Evolutionary conservation across 345 rosid genomes (phyloP), one percentile per base, ranked within the genome.

Genomic region (Boechera stricta): DNA sequence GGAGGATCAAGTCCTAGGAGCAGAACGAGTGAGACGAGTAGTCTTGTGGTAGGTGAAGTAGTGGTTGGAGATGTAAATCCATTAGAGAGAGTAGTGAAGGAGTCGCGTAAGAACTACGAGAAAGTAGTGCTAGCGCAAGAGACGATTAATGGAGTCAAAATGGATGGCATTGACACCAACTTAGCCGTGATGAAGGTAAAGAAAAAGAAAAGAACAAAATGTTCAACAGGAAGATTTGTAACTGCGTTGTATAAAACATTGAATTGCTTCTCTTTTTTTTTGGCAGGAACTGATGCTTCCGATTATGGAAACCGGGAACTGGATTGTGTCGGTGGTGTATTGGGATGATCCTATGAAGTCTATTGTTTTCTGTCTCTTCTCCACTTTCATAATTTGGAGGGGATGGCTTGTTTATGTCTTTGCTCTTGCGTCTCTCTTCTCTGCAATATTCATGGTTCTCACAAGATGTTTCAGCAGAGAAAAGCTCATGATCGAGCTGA

Each of bases 161-260:
- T 95, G 71, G 94, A 88, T 39, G 99, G 99, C 69, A 84, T 95
- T 73, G 98, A 93, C 74, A 89, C 97, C 81, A 95, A 95, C 83
- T 41, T 93, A 85, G 99, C 99, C 24, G 92, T 95, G 60, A 95
- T 93, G 99, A 93, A 95, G 99, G 99, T 95, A 87, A 32, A 45
- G 28, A 3, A 28, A 31, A 31, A 10, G 9, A 6, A 12, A 60
- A 3, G 24, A 55, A 51, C 44, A 61, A 44, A 32, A 4, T 47
- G 5, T 41, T 11, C 4, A 5, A 38, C 10, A 21, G 60, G 38
- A 24, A 31, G 5, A 31, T 11, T 15, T 12, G 8, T 57, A 26
- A 36, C 31, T 18, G 15, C 36, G 5, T 49, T 38, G 9, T 44
- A 18, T 21, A 26, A 7, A 47, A 60, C 11, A n/a, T 29, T 29